Conservation (phyloP, 148 eudicot species). For the Beta vulgaris region DNA sequence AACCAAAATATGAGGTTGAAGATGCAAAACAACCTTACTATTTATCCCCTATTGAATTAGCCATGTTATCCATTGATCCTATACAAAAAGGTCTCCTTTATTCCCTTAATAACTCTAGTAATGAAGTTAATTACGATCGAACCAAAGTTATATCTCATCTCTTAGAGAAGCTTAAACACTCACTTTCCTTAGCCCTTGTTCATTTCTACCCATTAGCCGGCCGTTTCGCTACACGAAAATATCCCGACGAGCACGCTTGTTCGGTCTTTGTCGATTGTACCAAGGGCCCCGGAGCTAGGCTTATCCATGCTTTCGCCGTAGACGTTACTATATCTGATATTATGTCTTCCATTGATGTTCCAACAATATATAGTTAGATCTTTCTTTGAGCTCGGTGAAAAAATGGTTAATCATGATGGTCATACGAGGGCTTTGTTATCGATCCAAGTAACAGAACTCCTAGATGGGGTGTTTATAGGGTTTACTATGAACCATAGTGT, state of each 20-base stretch:
- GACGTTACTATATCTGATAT: conserved; percentile 28
- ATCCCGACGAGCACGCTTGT: conserved; percentile 10
- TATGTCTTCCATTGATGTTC: conserved; percentile 26
- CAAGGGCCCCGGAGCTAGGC: conserved; percentile 45
- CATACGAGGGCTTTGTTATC: conserved; percentile 44
- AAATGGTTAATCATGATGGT: conserved; percentile 41
- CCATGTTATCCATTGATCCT: not conserved
- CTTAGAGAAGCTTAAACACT: conserved; percentile 17
- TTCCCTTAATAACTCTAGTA: not conserved
- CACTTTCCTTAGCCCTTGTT: conserved; percentile 8
- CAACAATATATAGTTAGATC: conserved; percentile 18
- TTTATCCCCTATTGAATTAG: conserved; percentile 4
- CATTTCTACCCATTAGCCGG: conserved; percentile 30
- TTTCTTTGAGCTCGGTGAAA: conserved; percentile 33
- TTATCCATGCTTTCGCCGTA: conserved; percentile 38
- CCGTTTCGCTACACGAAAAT: not conserved
- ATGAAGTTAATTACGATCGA: not conserved
- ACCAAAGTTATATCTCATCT: not conserved
- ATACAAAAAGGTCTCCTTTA: conserved; percentile 26
- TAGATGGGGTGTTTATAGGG: conserved; percentile 25
- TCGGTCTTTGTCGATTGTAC: conserved; percentile 30
- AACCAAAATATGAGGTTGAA: conserved; percentile 15
- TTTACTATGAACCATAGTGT: conserved; percentile 28
- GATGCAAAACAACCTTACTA: conserved; percentile 8
- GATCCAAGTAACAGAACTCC: conserved; percentile 41